A percentile compares a stretch with the other conserved stretches of the same genome.
These are phyloP conservation scores for Asterella californica DNA, from an alignment of 225 moss, liverwort and hornwort species.

Conservation along the genomic window DNA sequence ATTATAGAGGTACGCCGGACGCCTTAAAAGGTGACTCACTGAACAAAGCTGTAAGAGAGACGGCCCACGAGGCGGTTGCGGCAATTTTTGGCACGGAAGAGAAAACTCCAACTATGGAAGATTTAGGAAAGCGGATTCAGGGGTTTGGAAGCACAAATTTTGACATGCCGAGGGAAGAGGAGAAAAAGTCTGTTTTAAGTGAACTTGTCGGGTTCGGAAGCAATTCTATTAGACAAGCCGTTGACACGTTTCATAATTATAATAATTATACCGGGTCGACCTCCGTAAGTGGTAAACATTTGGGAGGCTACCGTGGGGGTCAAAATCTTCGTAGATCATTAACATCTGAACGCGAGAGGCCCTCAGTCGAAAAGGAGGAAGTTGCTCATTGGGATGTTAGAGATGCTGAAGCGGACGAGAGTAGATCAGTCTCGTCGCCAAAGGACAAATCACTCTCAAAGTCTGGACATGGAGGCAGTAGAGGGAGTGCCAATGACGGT, in stretches of 20 bases:
- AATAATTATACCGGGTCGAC: conserved; percentile 47
- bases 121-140: conserved; percentile 87
- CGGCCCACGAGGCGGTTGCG: conserved; percentile 82
- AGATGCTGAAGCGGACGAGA: conserved; percentile 36
- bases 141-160: conserved; percentile 92
- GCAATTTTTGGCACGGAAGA: conserved; percentile 86
- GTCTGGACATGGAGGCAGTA: conserved; percentile 53
- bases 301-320: conserved; percentile 35
- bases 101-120: conserved; percentile 55
- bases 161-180: conserved; percentile 65
- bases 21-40: conserved; percentile 91
- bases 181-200: conserved; percentile 78
- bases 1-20: conserved; percentile 82
- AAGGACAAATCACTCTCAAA: conserved; percentile 46
- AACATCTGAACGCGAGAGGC: conserved; percentile 40
- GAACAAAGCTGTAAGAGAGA: conserved; percentile 96
- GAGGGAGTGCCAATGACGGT: conserved; percentile 48
- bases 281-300: conserved; percentile 47
- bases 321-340: conserved; percentile 47
- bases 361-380: conserved; percentile 34
- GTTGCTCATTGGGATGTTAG: conserved; percentile 30
- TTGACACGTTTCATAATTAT: conserved; percentile 60
- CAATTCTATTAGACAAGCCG: conserved; percentile 69
- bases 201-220: conserved; percentile 84
- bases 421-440: conserved; percentile 39